Conservation (phyloP, 176 grass and related monocot species). For the Cenchrus purpureus region DNA sequence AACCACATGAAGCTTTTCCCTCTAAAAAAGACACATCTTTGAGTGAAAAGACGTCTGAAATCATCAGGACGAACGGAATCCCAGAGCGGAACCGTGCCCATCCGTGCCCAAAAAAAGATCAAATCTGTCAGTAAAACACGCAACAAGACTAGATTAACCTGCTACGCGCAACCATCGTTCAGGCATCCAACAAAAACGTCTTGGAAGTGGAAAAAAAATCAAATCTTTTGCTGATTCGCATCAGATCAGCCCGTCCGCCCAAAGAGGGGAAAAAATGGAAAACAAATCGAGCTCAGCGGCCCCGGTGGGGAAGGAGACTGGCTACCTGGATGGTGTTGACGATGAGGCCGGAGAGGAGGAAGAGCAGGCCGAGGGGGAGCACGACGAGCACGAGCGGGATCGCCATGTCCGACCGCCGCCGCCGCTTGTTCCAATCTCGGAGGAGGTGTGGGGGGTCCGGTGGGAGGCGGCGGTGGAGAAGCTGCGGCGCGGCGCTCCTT, state of each 20-base stretch:
- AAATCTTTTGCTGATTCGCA: conserved; percentile 25
- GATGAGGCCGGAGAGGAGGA: conserved; percentile 73
- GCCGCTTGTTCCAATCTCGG: conserved; percentile 24
- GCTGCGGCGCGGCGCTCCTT: neutral
- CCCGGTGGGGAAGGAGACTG: neutral
- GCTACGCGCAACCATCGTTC: neutral
- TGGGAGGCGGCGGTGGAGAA: neutral
- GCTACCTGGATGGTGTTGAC: conserved; percentile 61
- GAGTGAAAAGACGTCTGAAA: neutral
- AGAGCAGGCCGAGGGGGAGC: conserved; percentile 74
- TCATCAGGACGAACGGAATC: neutral
- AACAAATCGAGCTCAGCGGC: conserved; percentile 3
- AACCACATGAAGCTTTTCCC: neutral
- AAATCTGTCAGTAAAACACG: conserved; percentile 6
- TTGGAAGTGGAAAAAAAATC: neutral
- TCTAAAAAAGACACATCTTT: neutral
- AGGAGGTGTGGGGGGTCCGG: neutral
- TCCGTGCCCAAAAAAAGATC: neutral
- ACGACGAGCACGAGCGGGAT: conserved; percentile 55
- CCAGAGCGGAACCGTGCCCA: neutral
- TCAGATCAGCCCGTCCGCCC: conserved; percentile 7
- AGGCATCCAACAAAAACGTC: neutral
- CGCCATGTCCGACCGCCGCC: conserved; percentile 37
- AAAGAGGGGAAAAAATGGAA: neutral
- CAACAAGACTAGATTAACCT: neutral